These are phyloP conservation scores for Penicillium sumatraense DNA, from an alignment of 2,329 filamentous ascomycete species.

Conservation along the genomic window DNA sequence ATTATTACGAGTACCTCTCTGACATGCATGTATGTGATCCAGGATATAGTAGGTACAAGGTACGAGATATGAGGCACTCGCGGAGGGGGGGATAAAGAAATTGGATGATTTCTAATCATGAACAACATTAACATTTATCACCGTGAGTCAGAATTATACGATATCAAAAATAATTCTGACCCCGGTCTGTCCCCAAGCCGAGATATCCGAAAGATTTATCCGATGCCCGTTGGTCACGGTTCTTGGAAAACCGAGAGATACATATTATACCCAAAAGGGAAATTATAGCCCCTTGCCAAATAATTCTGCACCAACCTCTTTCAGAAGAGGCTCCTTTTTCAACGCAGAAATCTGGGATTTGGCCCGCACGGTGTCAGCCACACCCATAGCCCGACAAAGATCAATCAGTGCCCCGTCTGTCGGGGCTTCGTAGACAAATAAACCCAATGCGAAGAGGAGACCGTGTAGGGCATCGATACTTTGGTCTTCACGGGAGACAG, in stretches of 20 bases:
- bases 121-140: not conserved
- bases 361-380: conserved; percentile 63
- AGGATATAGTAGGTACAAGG: not conserved
- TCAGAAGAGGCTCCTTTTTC: conserved; percentile 62
- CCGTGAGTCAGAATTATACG: not conserved
- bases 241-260: not conserved
- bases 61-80: not conserved
- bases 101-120: not conserved
- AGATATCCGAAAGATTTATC: not conserved
- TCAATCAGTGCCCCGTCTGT: conserved; percentile 77
- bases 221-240: too few relatives aligned
- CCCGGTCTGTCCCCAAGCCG: not conserved
- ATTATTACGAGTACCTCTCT: not conserved
- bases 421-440: conserved; percentile 73
- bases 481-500: conserved; percentile 60
- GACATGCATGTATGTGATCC: not conserved
- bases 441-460: conserved; percentile 74
- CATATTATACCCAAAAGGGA: not conserved
- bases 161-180: not conserved
- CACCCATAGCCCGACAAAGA: conserved; percentile 77
- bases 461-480: conserved; percentile 74
- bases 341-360: conserved; percentile 61
- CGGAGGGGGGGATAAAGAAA: too few relatives aligned
- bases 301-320: conserved; percentile 52
- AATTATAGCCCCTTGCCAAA: conserved; percentile 44